Evolutionary conservation across 1,284 basidiomycete genomes (phyloP), one percentile per base, ranked within the genome.

Genomic region (Pyrrhoderma lamaoense): DNA sequence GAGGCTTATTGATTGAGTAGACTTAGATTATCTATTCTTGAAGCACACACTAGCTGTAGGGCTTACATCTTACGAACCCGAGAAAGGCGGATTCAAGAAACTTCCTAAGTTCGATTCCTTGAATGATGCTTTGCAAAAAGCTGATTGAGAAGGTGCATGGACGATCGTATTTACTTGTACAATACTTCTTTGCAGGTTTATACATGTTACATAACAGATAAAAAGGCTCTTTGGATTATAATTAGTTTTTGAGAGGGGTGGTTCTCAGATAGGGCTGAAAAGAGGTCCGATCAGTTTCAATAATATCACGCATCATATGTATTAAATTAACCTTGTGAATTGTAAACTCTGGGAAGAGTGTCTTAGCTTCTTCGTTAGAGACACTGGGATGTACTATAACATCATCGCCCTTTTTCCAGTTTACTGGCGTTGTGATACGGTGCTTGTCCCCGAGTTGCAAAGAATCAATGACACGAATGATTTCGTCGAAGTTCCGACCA

Each of bases 371-470:
- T 40, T 94, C 91, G 62, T 87, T 86, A 51, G 69, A 72, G 46
- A 98, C 92, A 7, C 76, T 70, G n/a, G 91, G 89, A 70, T 97
- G 93, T 39, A 99, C 85, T 62, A 99, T 97, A 53, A 98, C 94
- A 64, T 93, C 85, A 14, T 94, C 85, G 43, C 93, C 93, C 65
- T 85, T 84, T 57, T 86, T 80, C 95, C 95, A 98, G 80, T 97
- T 94, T 57, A 90, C 93, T 16, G 89, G 89, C 3, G 90, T 92
- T 14, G 88, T 85, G 56, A 92, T 68, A 62, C 80, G 75, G 75
- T 94, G 75, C 74, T 89, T 93, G 76, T 98, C 94, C 45, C 91
- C 90, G 55, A 95, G 75, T 68, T 99, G 96, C 52, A 99, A 82
- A 46, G 92, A 84, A 67, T 91, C 87, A 58, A 92, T 71, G 50